Conservation (phyloP, 139 green algal genomes). For the Microglena sp. region DNA sequence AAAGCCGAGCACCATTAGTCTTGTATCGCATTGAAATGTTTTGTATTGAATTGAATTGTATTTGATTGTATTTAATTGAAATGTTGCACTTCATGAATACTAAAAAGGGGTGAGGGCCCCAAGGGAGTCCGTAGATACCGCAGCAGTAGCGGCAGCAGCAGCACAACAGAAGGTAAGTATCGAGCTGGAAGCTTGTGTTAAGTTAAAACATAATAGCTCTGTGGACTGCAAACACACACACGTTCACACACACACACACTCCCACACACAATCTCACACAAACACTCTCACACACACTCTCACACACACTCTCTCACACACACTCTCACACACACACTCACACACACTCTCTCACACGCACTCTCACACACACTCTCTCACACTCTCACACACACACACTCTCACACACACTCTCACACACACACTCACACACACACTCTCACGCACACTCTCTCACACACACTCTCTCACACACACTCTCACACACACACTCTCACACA, state of each 20-base stretch:
- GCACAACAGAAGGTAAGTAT: background rate
- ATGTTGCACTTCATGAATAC: no score
- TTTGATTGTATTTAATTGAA: no score
- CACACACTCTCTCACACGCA: constrained; percentile 10
- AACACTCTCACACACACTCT: background rate
- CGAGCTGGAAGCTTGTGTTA: background rate
- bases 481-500: background rate
- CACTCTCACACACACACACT: no score
- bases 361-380: no score
- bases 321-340: background rate
- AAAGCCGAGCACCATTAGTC: no score
- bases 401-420: no score
- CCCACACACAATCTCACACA: background rate
- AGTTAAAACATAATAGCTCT: background rate
- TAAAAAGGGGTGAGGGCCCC: no score
- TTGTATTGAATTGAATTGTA: no score
- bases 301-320: background rate
- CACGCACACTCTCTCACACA: background rate
- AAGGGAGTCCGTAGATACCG: no score
- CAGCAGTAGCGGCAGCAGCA: no score
- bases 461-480: background rate
- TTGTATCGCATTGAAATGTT: no score
- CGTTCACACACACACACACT: background rate
- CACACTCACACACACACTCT: background rate
- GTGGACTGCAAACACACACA: background rate